A percentile compares a stretch with the other conserved stretches of the same genome.
phyloP scores from a whole-genome alignment of 805 yeast species.

The Yarrowia sp. region DNA sequence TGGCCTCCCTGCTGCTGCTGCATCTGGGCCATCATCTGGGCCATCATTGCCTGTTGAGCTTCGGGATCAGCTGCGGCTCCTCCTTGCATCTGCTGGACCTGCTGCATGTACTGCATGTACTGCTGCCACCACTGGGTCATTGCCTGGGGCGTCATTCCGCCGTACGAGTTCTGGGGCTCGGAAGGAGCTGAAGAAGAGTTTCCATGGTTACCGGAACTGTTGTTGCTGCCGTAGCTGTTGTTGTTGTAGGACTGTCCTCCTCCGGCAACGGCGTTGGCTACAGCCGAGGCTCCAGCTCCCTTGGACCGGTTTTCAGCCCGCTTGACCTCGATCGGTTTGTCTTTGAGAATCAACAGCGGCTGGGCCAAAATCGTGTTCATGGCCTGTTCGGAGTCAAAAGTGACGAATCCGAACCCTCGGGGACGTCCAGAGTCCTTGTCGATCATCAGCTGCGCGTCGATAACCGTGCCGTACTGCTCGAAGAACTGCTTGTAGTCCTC shows the following conservation, averaged over 20 bases:
- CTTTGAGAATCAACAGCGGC: conserved; percentile 82
- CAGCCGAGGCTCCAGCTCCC: conserved; percentile 25
- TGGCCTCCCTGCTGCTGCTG: conserved; percentile 10
- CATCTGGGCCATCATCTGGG: conserved; percentile 34
- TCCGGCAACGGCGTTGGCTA: conserved; percentile 15
- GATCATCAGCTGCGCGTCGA: conserved; percentile 96
- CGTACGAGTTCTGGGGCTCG: conserved; percentile 21
- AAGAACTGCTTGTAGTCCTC: conserved; percentile 86
- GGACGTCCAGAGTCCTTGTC: conserved; percentile 97
- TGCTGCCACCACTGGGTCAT: conserved; percentile 39
- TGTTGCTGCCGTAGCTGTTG: neutral
- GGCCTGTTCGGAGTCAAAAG: conserved; percentile 93
- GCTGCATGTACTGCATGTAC: conserved; percentile 39
- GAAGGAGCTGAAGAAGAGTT: neutral
- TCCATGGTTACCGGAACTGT: neutral
- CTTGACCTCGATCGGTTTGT: conserved; percentile 62
- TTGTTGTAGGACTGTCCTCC: neutral
- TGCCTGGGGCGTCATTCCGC: conserved; percentile 39
- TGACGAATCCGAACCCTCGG: conserved; percentile 96
- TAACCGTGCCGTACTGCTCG: conserved; percentile 84
- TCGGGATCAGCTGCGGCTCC: conserved; percentile 12
- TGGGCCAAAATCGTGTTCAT: conserved; percentile 87
- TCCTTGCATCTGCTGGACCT: conserved; percentile 30
- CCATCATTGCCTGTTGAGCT: conserved; percentile 32
- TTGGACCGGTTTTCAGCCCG: conserved; percentile 50